A percentile compares a stretch with the other conserved stretches of the same genome.
Evolutionary conservation across 805 yeast species (phyloP).

Genomic region (Scheffersomyces ergatensis): DNA sequence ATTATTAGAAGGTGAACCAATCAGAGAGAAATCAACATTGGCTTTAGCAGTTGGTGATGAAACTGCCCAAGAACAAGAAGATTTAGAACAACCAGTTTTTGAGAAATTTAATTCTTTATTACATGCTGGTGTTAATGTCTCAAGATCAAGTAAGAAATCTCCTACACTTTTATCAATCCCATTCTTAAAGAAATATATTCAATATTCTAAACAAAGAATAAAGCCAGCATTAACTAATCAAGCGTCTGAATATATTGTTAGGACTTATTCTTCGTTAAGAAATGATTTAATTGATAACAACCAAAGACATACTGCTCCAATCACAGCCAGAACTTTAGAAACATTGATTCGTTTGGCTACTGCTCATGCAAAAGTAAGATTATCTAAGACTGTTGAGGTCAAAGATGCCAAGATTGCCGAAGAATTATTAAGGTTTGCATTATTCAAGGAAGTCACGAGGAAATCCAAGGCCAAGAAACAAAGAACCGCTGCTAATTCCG

Average conservation of each 20-base stretch:
- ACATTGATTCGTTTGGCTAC: slow-evolving; percentile 92
- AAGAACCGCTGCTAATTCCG: slow-evolving; percentile 17
- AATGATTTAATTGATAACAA: slow-evolving; percentile 63
- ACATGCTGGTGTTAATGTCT: slow-evolving; percentile 67
- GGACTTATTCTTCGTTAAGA: slow-evolving; percentile 76
- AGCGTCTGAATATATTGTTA: slow-evolving; percentile 80
- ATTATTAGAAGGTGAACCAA: slow-evolving; percentile 87
- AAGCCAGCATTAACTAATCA: slow-evolving; percentile 74
- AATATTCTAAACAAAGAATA: slow-evolving; percentile 87
- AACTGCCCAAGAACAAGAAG: slow-evolving; percentile 39
- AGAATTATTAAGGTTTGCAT: slow-evolving; percentile 76
- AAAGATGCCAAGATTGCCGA: slow-evolving; percentile 87
- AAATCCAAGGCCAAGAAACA: slow-evolving; percentile 33
- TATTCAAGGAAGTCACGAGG: slow-evolving; percentile 69
- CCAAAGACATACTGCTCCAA: slow-evolving; percentile 83
- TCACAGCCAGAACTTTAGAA: slow-evolving; percentile 97
- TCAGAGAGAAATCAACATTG: slow-evolving; percentile 70
- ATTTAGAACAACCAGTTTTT: slow-evolving; percentile 59
- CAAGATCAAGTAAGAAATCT: slow-evolving; percentile 18
- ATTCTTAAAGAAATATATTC: slow-evolving; percentile 87
- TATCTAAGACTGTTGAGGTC: slow-evolving; percentile 69
- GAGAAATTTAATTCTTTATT: slow-evolving; percentile 80
- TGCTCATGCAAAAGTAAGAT: slow-evolving; percentile 95
- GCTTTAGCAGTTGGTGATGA: slow-evolving; percentile 81
- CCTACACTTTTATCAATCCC: slow-evolving; percentile 60